Percentiles rank a stretch among this genome's conserved stretches.
Conservation (phyloP, 306 rosid species). For the Argentina anserina region DNA sequence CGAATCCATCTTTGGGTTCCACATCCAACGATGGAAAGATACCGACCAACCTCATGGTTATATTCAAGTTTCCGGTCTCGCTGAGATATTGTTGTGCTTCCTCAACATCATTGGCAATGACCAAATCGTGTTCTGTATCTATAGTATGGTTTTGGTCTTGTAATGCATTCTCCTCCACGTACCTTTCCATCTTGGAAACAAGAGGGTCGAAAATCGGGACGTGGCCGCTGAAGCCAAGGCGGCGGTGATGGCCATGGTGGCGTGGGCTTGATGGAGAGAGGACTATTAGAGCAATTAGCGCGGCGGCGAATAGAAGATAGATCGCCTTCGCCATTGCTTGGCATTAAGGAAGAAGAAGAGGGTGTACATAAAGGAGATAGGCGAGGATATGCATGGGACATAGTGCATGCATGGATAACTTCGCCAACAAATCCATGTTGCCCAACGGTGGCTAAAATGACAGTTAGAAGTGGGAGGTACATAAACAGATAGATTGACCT, state of each 20-base stretch:
- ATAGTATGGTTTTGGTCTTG: neutral
- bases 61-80: slow-evolving; percentile 43
- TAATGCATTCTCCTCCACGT: slow-evolving; percentile 6
- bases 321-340: slow-evolving; percentile 62
- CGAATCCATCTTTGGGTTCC: slow-evolving; percentile 45
- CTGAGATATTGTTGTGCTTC: slow-evolving; percentile 33
- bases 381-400: slow-evolving; percentile 9
- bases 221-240: slow-evolving; percentile 45
- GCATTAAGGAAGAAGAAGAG: neutral
- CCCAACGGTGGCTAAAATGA: slow-evolving; percentile 28
- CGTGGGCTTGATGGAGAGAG: slow-evolving; percentile 18
- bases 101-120: slow-evolving; percentile 13
- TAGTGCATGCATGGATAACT: neutral
- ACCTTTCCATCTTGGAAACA: slow-evolving; percentile 22
- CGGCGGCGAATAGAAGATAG: slow-evolving; percentile 47
- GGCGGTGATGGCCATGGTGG: slow-evolving; percentile 27
- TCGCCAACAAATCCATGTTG: neutral
- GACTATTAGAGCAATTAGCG: slow-evolving; percentile 38
- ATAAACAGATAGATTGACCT: neutral
- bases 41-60: slow-evolving; percentile 51
- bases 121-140: neutral
- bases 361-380: neutral
- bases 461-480: slow-evolving; percentile 30
- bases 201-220: slow-evolving; percentile 51
- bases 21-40: slow-evolving; percentile 68